A percentile compares a stretch with the other conserved stretches of the same genome.
Conservation (phyloP, 306 rosid species). For the Dalbergia cultrata region DNA sequence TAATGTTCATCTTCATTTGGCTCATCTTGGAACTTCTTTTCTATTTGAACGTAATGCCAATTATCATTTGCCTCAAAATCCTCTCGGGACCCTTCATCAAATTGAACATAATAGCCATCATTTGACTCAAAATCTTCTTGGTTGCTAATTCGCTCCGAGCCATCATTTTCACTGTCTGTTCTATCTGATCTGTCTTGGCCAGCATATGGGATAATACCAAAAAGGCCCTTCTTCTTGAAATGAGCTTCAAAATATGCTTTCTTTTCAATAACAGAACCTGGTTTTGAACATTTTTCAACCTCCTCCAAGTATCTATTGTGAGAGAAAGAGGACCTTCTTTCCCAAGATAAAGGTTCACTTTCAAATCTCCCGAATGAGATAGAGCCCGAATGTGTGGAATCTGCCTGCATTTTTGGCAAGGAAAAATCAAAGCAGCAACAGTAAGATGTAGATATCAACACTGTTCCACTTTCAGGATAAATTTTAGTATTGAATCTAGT, state of each 20-base stretch:
- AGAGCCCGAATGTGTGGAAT: constrained; percentile 79
- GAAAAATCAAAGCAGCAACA: constrained; percentile 41
- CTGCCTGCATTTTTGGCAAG: constrained; percentile 64
- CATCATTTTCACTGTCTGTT: constrained; percentile 52
- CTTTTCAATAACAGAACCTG: constrained; percentile 76
- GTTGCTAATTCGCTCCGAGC: constrained; percentile 47
- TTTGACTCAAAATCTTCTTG: constrained; percentile 59
- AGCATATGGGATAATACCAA: constrained; percentile 48
- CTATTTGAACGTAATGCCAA: constrained; percentile 29
- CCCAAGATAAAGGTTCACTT: constrained; percentile 76
- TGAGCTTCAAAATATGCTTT: constrained; percentile 87
- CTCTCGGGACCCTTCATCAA: constrained; percentile 23
- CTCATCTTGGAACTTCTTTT: constrained; percentile 48
- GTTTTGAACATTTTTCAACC: constrained; percentile 77
- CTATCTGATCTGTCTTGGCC: constrained; percentile 38
- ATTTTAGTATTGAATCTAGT: constrained; percentile 4
- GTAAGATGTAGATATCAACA: constrained; percentile 36
- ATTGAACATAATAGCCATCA: constrained; percentile 47
- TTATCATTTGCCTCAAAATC: constrained; percentile 40
- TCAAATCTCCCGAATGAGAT: constrained; percentile 89
- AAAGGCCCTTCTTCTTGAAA: constrained; percentile 76
- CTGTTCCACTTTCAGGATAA: neutral
- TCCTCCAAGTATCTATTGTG: constrained; percentile 84
- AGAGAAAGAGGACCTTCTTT: constrained; percentile 79
- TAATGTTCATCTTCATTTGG: constrained; percentile 45